phyloP scores from a whole-genome alignment of 1,284 basidiomycete species.

The Papiliotrema terrestris region DNA sequence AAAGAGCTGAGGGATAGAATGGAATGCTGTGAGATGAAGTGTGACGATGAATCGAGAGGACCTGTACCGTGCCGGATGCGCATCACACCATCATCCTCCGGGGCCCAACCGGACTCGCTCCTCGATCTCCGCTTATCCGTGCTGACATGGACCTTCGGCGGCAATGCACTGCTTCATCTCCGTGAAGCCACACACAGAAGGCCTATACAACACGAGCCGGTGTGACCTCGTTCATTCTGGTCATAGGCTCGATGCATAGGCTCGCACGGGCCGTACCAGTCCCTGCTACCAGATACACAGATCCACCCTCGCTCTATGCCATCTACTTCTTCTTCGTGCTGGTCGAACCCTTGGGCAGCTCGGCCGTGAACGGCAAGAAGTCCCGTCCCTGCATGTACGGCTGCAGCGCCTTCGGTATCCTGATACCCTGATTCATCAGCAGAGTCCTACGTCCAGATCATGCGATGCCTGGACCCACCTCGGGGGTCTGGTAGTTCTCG shows the following conservation, averaged over 20 bases:
- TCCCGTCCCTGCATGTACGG: constrained; percentile 96
- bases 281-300: not conserved
- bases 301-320: not conserved
- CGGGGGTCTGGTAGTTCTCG: constrained; percentile 97
- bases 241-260: not conserved
- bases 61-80: no score
- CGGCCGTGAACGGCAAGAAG: constrained; percentile 71
- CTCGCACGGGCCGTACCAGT: not conserved
- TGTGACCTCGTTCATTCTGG: not conserved
- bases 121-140: no score
- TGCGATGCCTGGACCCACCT: no score
- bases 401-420: constrained; percentile 80
- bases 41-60: not conserved
- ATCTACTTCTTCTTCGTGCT: constrained; percentile 33
- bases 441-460: no score
- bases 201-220: no score
- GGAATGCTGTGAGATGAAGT: not conserved
- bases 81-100: no score
- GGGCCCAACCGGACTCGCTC: no score
- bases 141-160: no score
- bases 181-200: no score
- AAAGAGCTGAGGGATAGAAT: not conserved
- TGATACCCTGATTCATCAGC: constrained; percentile 61
- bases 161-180: no score
- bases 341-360: constrained; percentile 42